A percentile compares a stretch with the other conserved stretches of the same genome.
Conservation (phyloP, 805 yeast genomes). For the Wickerhamomyces canadensis region DNA sequence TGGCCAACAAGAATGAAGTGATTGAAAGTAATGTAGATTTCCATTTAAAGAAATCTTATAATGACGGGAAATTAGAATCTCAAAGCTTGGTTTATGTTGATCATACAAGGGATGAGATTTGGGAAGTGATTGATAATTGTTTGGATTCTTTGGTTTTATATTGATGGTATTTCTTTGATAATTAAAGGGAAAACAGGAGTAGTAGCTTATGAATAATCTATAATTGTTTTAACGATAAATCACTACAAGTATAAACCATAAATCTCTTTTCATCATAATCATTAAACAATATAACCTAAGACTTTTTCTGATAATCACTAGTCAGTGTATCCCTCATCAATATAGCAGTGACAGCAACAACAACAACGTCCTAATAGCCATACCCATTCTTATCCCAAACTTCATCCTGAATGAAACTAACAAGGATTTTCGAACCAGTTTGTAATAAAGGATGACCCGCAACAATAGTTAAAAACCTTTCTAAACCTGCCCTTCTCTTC, state of each 20-base stretch:
- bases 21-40: too few species aligned
- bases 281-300: not conserved
- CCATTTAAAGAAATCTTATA: too few species aligned
- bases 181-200: too few species aligned
- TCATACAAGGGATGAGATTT: constrained; percentile 30
- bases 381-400: constrained; percentile 50
- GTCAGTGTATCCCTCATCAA: too few species aligned
- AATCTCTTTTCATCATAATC: not conserved
- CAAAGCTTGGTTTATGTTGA: constrained; percentile 38
- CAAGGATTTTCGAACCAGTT: constrained; percentile 73
- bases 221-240: too few species aligned
- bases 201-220: too few species aligned
- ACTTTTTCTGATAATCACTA: too few species aligned
- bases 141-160: constrained; percentile 34
- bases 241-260: too few species aligned
- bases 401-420: constrained; percentile 84
- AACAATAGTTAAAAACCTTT: constrained; percentile 69
- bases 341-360: not conserved
- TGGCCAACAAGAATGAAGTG: too few species aligned
- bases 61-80: constrained; percentile 21
- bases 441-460: constrained; percentile 94
- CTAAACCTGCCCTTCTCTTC: constrained; percentile 76
- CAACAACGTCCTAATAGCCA: not conserved
- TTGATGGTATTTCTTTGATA: constrained; percentile 11
- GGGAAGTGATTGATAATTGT: constrained; percentile 37